Evolutionary conservation across 73 alveolate genomes (phyloP).

Genomic region (Tetrahymena borealis): DNA sequence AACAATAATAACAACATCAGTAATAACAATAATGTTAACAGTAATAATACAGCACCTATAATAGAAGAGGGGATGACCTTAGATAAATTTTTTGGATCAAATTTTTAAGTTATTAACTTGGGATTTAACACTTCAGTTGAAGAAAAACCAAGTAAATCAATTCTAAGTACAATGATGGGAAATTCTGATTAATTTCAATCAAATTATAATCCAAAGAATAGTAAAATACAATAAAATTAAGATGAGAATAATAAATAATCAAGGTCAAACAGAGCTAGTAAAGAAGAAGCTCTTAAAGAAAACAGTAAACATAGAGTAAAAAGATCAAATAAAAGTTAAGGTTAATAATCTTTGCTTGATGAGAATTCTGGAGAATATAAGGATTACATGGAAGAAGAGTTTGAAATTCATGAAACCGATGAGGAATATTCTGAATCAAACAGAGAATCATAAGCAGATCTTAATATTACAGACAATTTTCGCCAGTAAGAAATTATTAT

Average conservation of each 20-base stretch:
- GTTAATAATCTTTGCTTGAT: neutral
- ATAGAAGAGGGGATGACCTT: neutral
- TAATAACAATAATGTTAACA: neutral
- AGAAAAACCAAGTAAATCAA: neutral
- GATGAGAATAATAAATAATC: neutral
- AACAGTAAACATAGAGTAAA: neutral
- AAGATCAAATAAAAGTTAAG: neutral
- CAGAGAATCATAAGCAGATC: neutral
- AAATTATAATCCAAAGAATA: neutral
- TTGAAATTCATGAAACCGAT: neutral
- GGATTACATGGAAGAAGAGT: neutral
- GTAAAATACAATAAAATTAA: neutral
- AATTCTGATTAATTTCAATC: neutral
- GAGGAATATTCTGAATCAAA: neutral
- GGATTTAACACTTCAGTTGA: neutral
- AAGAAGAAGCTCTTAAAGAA: neutral
- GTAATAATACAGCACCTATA: neutral
- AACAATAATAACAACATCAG: neutral
- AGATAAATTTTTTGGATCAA: neutral
- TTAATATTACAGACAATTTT: neutral
- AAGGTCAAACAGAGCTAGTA: neutral
- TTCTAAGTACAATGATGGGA: neutral
- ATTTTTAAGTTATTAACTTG: neutral
- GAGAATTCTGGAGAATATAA: neutral
- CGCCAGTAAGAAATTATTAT: neutral